Conservation (phyloP, 208 protist species). For the Tritrichomonas musculus region DNA sequence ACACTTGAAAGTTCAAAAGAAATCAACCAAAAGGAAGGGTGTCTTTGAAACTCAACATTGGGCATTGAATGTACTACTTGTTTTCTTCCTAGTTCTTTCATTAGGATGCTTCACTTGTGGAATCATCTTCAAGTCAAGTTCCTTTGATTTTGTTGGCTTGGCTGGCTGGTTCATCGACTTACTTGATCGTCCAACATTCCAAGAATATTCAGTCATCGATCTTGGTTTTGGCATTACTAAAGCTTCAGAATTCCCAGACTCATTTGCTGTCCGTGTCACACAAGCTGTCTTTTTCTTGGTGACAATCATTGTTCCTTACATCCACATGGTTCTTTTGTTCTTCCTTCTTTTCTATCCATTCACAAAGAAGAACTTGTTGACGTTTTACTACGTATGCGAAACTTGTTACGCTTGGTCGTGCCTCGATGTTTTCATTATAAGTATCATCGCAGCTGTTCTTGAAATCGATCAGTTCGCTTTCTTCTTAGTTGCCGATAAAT, state of each 20-base stretch:
- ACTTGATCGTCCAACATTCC: not conserved
- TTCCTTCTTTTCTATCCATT: conserved; percentile 59
- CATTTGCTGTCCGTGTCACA: conserved; percentile 43
- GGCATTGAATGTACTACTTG: not conserved
- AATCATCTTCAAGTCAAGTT: not conserved
- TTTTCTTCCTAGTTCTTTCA: not conserved
- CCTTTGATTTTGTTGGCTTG: not conserved
- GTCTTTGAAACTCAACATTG: not conserved
- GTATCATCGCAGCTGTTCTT: conserved; percentile 68
- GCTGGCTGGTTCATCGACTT: not conserved
- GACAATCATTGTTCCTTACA: conserved; percentile 53
- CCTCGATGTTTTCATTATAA: conserved; percentile 70
- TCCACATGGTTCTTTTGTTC: conserved; percentile 51
- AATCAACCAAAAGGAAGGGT: not conserved
- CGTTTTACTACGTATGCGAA: conserved; percentile 51
- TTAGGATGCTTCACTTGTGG: not conserved
- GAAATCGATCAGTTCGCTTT: conserved; percentile 73
- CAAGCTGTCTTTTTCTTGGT: conserved; percentile 52
- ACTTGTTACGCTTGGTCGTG: conserved; percentile 74
- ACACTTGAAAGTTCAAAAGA: not conserved
- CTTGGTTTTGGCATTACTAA: not conserved
- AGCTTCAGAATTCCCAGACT: not conserved
- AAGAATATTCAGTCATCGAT: conserved; percentile 9
- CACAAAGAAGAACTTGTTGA: conserved; percentile 38
- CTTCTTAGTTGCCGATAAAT: conserved; percentile 67